Conservation (phyloP, 768 basidiomycete genomes). For the Rhodocollybia butyracea region DNA sequence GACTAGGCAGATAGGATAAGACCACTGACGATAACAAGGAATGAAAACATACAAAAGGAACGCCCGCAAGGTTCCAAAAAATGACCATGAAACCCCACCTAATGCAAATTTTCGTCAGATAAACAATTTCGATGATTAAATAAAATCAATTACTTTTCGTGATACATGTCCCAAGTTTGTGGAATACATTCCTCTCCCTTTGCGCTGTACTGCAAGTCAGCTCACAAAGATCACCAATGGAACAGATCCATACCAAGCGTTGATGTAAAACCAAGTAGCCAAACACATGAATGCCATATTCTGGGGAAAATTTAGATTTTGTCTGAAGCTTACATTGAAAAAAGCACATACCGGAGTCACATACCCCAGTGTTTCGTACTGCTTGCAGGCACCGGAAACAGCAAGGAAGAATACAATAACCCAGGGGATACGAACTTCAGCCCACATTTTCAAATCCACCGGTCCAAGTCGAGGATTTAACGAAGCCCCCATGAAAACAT, state of each 20-base stretch:
- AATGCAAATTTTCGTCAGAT: background rate
- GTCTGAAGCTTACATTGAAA: background rate
- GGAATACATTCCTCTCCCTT: slow-evolving; percentile 96
- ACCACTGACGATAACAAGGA: background rate
- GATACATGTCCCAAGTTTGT: slow-evolving; percentile 99
- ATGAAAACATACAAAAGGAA: slow-evolving; percentile 68
- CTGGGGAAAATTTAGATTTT: slow-evolving; percentile 32
- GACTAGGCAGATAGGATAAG: slow-evolving; percentile 44
- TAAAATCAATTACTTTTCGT: slow-evolving; percentile 70
- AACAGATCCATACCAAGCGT: slow-evolving; percentile 67
- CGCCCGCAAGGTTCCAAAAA: slow-evolving; percentile 96
- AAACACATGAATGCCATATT: slow-evolving; percentile 97
- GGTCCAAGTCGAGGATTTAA: slow-evolving; percentile 91
- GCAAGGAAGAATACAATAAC: slow-evolving; percentile 91
- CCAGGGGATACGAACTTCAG: slow-evolving; percentile 96
- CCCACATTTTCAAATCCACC: slow-evolving; percentile 98
- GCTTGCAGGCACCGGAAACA: slow-evolving; percentile 91
- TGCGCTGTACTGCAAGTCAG: slow-evolving; percentile 40
- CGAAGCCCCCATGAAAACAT: slow-evolving; percentile 94
- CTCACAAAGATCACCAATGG: background rate
- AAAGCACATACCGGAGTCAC: slow-evolving; percentile 83
- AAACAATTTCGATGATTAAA: background rate
- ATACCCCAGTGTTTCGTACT: slow-evolving; percentile 89
- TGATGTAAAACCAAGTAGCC: slow-evolving; percentile 94
- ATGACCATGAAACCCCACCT: slow-evolving; percentile 97